Evolutionary conservation across 2,329 filamentous ascomycete genomes (phyloP), one percentile per base, ranked within the genome.

Genomic region (Pestalotiopsis sp.): DNA sequence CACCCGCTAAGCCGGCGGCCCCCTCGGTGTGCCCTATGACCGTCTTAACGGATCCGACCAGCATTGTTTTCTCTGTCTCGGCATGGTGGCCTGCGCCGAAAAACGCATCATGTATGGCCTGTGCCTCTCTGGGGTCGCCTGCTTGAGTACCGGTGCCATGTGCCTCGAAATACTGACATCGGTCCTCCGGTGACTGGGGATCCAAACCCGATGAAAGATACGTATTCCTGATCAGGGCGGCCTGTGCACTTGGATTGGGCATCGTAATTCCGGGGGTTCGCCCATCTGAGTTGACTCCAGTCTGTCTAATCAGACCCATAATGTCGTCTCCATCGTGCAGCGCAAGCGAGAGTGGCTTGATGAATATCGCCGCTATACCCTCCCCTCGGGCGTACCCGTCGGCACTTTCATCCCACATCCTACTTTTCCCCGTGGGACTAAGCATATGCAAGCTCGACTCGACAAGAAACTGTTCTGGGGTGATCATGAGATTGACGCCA

Each of bases 381-480:
- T 90, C 88, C 14, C 87, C 88, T n/a, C 87, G 82, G 0, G 82
- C 86, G 71, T 90, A 90, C 0, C 88, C 88, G 68, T 88, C 81
- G 0, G 85, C 88, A 3, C 73, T 73, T 2, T 76, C 74, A 69
- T 89, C 87, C 78, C 84, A 88, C 76, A 83, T 83, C 49, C 80
- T 80, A 58, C 80, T 85, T 66, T 79, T 80, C 1, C 83, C 82
- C 0, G 81, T 77, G 1, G 82, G 81, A 63, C 81, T 83, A 0
- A 86, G 77, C 78, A 85, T 84, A 68, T 82, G 80, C 25, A 85
- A 72, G 59, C 77, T 82, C 0, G 81, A 81, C 71, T 83, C 82
- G 52, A 77, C 78, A 20, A 83, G 77, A 73, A 82, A 84, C 66
- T 82, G 80, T 67, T 83, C 81, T 0, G 82, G 82, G 0, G 80